These are phyloP conservation scores for Pseudohyphozyma bogoriensis DNA, from an alignment of 768 basidiomycete genomes.

Conservation along the genomic window DNA sequence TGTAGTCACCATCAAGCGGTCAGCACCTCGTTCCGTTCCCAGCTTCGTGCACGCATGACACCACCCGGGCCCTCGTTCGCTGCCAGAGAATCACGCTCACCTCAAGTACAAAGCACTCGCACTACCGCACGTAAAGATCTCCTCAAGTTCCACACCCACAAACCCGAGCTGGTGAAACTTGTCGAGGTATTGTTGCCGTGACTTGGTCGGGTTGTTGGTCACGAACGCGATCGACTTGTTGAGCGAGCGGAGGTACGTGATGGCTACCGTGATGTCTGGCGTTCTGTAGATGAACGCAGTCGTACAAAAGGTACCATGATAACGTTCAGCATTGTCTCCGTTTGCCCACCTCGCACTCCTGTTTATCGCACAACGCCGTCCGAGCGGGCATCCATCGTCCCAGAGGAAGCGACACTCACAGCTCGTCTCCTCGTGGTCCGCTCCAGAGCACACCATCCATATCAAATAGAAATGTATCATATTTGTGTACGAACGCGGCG, in stretches of 20 bases:
- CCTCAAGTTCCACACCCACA: constrained; percentile 51
- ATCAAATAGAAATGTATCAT: constrained; percentile 40
- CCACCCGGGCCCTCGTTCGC: too few species aligned
- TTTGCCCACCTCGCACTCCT: too few species aligned
- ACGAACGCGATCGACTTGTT: constrained; percentile 64
- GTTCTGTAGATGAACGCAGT: too few species aligned
- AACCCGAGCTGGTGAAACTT: constrained; percentile 47
- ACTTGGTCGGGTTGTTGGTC: constrained; percentile 57
- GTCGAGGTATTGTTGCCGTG: constrained; percentile 67
- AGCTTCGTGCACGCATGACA: too few species aligned
- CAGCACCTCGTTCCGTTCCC: too few species aligned
- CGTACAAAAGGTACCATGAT: too few species aligned
- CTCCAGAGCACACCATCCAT: constrained; percentile 43
- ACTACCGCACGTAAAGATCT: constrained; percentile 90
- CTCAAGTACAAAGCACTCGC: constrained; percentile 69
- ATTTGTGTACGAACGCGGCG: constrained; percentile 30
- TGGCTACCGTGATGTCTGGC: constrained; percentile 11
- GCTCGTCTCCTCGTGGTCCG: constrained; percentile 28
- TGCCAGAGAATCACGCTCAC: too few species aligned
- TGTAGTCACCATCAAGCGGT: too few species aligned
- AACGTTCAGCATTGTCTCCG: too few species aligned
- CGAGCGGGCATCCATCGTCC: too few species aligned
- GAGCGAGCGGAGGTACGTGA: constrained; percentile 10
- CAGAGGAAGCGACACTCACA: constrained; percentile 4
- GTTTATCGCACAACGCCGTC: too few species aligned